These are phyloP conservation scores for Skeletonema menzelii DNA, from an alignment of 108 stramenopile genomes.

Conservation along the genomic window DNA sequence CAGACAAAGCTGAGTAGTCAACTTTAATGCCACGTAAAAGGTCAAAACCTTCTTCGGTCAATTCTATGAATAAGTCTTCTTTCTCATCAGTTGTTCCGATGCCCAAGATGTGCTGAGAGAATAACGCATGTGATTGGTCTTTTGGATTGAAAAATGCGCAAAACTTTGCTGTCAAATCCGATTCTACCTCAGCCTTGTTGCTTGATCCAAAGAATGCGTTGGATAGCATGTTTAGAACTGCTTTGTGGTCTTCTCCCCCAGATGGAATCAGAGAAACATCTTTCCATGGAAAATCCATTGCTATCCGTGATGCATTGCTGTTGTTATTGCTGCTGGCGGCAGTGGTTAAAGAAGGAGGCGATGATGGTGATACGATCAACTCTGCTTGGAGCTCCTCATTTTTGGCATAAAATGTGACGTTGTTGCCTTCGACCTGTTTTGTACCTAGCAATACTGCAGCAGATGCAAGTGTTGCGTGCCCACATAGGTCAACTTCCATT, in stretches of 20 bases:
- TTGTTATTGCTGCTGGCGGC: conserved; percentile 9
- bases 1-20: conserved; percentile 58
- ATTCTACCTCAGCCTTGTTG: conserved; percentile 2
- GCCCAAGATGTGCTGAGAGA: conserved; percentile 34
- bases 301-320: conserved; percentile 37
- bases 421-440: conserved; percentile 6
- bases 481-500: conserved; percentile 91
- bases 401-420: conserved; percentile 62
- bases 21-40: conserved; percentile 37
- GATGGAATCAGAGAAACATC: conserved; percentile 15
- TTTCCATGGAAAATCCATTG: conserved; percentile 53
- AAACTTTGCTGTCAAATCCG: background rate
- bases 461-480: conserved; percentile 87
- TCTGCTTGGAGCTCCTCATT: conserved; percentile 52
- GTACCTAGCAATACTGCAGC: conserved; percentile 57
- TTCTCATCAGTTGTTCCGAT: conserved; percentile 67
- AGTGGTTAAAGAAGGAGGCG: conserved; percentile 18
- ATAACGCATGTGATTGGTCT: conserved; percentile 38
- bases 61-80: conserved; percentile 79
- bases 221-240: conserved; percentile 60
- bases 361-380: background rate
- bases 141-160: conserved; percentile 14
- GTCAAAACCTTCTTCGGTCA: conserved; percentile 69
- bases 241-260: conserved; percentile 23
- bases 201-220: conserved; percentile 47